Evolutionary conservation across 2,329 filamentous ascomycete species (phyloP).

Genomic region (Dactylellina parvicollis): DNA sequence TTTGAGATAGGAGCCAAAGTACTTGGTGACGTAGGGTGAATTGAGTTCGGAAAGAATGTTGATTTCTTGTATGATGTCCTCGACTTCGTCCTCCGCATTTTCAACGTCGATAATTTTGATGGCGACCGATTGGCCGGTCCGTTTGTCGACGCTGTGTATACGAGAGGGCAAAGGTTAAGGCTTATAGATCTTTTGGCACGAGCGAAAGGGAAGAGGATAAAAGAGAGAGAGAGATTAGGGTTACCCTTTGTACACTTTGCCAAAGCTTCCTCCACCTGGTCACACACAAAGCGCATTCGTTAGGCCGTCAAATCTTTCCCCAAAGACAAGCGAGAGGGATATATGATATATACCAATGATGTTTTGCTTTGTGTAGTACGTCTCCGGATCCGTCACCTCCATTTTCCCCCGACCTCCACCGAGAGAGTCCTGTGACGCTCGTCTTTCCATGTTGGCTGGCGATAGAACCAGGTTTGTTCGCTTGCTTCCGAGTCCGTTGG

Average conservation of each 20-base stretch:
- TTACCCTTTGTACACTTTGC: slow-evolving; percentile 97
- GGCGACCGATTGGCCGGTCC: slow-evolving; percentile 89
- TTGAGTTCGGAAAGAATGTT: slow-evolving; percentile 95
- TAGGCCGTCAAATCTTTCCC: neutral
- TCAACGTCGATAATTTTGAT: slow-evolving; percentile 99
- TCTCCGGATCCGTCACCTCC: slow-evolving; percentile 80
- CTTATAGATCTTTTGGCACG: too few relatives aligned
- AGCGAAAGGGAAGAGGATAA: slow-evolving; percentile 19
- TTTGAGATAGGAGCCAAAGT: slow-evolving; percentile 95
- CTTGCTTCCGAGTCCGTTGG: slow-evolving; percentile 31
- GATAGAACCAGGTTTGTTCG: slow-evolving; percentile 13
- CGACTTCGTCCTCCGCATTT: slow-evolving; percentile 98
- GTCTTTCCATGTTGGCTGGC: slow-evolving; percentile 39
- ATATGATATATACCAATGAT: slow-evolving; percentile 74
- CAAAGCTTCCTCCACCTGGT: slow-evolving; percentile 94
- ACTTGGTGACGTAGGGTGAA: slow-evolving; percentile 96
- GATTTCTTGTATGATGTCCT: slow-evolving; percentile 99
- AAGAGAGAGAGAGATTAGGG: neutral
- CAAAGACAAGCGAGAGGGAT: slow-evolving; percentile 17
- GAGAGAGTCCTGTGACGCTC: slow-evolving; percentile 43
- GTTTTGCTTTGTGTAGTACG: slow-evolving; percentile 90
- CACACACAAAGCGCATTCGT: slow-evolving; percentile 55
- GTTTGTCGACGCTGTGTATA: slow-evolving; percentile 79
- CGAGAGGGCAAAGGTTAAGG: neutral
- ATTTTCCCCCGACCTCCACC: slow-evolving; percentile 46